Evolutionary conservation across 1,139 yeast species (phyloP), one percentile per base, ranked within the genome.

Genomic region (Pichia sp.): DNA sequence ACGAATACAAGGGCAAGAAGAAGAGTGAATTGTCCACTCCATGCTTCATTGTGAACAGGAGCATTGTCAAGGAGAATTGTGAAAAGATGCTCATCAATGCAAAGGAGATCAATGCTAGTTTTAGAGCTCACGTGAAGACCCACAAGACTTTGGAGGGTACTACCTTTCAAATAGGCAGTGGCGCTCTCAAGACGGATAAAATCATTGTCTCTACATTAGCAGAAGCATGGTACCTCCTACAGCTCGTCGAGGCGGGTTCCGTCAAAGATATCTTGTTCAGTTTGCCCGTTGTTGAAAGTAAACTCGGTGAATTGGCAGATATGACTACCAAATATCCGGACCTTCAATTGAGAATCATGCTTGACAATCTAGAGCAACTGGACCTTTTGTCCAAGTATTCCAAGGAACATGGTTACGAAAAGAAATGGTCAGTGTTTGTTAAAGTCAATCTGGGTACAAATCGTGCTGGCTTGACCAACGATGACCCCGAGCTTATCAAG

Each of bases 161-260:
- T 3, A 47, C 56, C 13, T 51, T 62, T 29, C 74, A 70, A 47
- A 47, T 73, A 36, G 74, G 72, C 0, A 56, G 66, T 58, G 51
- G 57, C 44, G 35, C 55, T 2, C n/a, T 26, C 4, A 29, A 40
- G 17, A 57, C 54, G 22, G 63, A 72, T 12, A 65, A 64, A 39
- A 67, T 81, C 16, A 75, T 83, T n/a, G 85, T 81, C 1, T 79
- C 88, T 1, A 83, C 93, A 1, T 51, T 80, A 33, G 64, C 64
- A 41, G 94, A 83, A 57, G 83, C 83, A 0, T 71, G 79, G 70
- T 14, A 33, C 30, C 18, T 40, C 20, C 15, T 40, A n/a, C 38
- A 39, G 8, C 22, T 44, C 18, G 39, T 44, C 21, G 36, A 44
- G 10, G 64, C 69, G 6, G 48, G 78, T 35, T 26, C 41, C 15